Base-by-base conservation (phyloP, 805 yeast genomes). In the Barnettozyma vustinii region DNA sequence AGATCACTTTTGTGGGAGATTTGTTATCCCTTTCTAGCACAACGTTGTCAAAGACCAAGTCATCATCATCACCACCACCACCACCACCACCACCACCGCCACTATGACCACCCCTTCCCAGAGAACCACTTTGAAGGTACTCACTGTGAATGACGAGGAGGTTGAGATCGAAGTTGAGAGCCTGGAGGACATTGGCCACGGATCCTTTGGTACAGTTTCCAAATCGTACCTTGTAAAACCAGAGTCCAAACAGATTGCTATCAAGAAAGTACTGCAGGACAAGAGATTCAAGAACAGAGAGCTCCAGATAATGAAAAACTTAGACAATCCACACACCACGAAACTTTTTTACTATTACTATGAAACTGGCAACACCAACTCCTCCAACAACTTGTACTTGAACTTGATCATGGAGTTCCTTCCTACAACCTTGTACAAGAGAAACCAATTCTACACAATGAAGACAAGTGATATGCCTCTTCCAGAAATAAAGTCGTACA, bases 181-280 rank as follows among this genome's bases (percentile, higher is more conserved):
- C 59, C 79, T 87, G 37, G 85, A 87, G 56, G 90, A 91, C 76
- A 94, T 92, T 39, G 99, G 99, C n/a, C 95, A 88, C 67, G 99
- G 99, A 10, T 91, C 98, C n/a, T 94, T 94, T 71, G 99, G 99
- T 2, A 91, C 90, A 32, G 99, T 94, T n/a, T 90, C 89, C 64
- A 94, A 88, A 57, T 89, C 96, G 7, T 81, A 79, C 51, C 73
- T 94, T 37, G 62, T 79, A 52, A 90, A 92, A 16, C 75, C 85
- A 20, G 81, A 85, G 52, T 87, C 83, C 58, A 40, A 50, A 25
- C 77, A 81, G 39, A 95, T 92, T 18, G 99, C 99, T 45, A 89
- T 94, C 63, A 94, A 94, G 68, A 80, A 96, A 58, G 99, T 94
- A n/a, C 75, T 92, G 23, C 98, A 94, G 65, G 99, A 94, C 69